These are phyloP conservation scores for Leishmania lainsoni DNA, from an alignment of 208 protist species.

Conservation along the genomic window DNA sequence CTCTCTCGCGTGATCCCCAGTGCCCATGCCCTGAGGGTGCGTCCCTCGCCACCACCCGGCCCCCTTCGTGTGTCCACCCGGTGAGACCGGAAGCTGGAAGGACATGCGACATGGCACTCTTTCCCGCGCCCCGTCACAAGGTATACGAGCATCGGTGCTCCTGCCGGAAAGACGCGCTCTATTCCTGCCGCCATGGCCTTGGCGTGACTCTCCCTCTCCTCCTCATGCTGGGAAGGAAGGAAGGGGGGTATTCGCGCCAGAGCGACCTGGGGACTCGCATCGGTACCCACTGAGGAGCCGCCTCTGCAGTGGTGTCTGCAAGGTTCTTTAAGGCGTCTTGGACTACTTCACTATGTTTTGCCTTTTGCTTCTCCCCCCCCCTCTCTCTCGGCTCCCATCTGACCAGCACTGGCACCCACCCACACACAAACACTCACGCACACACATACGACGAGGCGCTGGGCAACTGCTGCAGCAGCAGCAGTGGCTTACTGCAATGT, in stretches of 20 bases:
- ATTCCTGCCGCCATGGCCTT: neutral
- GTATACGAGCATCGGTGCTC: neutral
- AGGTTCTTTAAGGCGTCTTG: neutral
- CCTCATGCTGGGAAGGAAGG: neutral
- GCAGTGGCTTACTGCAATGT: slow-evolving; percentile 5
- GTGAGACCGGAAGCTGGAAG: neutral
- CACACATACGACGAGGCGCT: neutral
- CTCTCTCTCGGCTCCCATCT: neutral
- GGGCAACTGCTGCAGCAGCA: neutral
- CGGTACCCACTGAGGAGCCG: neutral
- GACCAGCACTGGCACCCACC: neutral
- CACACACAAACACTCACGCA: neutral
- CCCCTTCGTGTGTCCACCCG: neutral
- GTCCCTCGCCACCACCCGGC: neutral
- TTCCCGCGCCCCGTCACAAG: neutral
- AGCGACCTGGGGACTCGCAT: neutral
- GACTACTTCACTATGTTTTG: neutral
- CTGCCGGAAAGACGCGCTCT: neutral
- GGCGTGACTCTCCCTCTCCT: neutral
- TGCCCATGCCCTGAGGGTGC: neutral
- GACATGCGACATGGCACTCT: neutral
- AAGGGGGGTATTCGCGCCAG: neutral
- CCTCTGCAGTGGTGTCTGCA: neutral
- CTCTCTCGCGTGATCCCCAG: neutral
- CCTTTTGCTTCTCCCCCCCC: neutral